Evolutionary conservation across 225 moss, liverwort and hornwort genomes (phyloP).

Genomic region (Sphagnum contortum): DNA sequence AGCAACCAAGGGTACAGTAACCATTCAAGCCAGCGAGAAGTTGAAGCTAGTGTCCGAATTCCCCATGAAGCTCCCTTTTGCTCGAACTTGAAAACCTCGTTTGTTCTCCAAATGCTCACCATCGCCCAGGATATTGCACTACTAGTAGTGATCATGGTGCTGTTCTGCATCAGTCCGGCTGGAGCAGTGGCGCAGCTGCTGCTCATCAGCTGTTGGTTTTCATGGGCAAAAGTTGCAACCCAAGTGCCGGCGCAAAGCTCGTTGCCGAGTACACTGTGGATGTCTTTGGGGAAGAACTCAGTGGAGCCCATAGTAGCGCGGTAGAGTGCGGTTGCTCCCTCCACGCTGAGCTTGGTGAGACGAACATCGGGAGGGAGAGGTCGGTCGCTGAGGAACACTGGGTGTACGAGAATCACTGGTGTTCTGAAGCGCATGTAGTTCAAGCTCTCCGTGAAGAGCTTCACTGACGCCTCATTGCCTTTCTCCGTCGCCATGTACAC

Average conservation of each 20-base stretch:
- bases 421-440: conserved; percentile 61
- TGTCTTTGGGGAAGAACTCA: conserved; percentile 92
- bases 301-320: conserved; percentile 56
- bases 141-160: conserved; percentile 6
- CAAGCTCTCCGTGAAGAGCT: conserved; percentile 66
- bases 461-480: conserved; percentile 60
- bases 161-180: conserved; percentile 9
- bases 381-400: conserved; percentile 63
- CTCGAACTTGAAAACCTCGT: conserved; percentile 85
- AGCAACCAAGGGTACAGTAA: conserved; percentile 56
- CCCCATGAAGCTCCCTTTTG: conserved; percentile 61
- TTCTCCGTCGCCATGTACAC: conserved; percentile 87
- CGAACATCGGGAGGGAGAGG: conserved; percentile 41
- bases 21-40: conserved; percentile 67
- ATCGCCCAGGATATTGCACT: conserved; percentile 66
- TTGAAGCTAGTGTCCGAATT: conserved; percentile 46
- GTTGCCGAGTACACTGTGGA: conserved; percentile 63
- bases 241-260: conserved; percentile 93
- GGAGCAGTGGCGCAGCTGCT: conserved; percentile 21
- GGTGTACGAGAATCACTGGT: conserved; percentile 73
- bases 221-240: conserved; percentile 56
- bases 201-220: conserved; percentile 20
- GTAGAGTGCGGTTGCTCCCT: conserved; percentile 60
- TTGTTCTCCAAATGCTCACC: conserved; percentile 88
- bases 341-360: conserved; percentile 50